Evolutionary conservation across 768 basidiomycete species (phyloP).

Genomic region (Crassisporium funariophilum): DNA sequence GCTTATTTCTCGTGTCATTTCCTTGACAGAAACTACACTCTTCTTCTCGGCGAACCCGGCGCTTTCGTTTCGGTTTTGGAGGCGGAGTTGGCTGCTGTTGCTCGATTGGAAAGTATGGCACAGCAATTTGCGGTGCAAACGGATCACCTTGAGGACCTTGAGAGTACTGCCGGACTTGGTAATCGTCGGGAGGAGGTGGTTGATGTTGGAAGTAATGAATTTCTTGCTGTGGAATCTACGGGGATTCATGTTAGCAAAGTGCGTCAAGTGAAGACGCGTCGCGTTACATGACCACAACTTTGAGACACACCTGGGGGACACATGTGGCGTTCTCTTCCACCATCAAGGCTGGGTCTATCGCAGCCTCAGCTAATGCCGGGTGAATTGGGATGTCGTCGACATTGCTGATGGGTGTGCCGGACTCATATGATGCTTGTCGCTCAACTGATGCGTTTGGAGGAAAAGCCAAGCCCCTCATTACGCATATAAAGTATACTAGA

Average conservation of each 20-base stretch:
- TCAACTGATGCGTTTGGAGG: constrained; percentile 47
- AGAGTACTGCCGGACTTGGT: constrained; percentile 56
- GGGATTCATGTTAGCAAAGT: constrained; percentile 27
- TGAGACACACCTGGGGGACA: constrained; percentile 40
- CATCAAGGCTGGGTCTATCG: constrained; percentile 57
- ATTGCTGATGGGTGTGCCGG: constrained; percentile 59
- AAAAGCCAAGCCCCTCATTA: constrained; percentile 67
- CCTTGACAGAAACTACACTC: constrained; percentile 83
- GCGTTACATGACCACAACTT: constrained; percentile 41
- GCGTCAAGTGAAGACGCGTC: constrained; percentile 60
- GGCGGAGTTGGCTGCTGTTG: constrained; percentile 42
- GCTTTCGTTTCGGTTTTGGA: constrained; percentile 51
- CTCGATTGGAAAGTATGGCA: constrained; percentile 52
- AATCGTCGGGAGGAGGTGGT: constrained; percentile 28
- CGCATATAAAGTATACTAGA: constrained; percentile 25
- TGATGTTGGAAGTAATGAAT: constrained; percentile 24
- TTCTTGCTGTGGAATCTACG: constrained; percentile 30
- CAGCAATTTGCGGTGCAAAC: constrained; percentile 67
- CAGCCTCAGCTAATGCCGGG: constrained; percentile 61
- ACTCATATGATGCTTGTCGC: constrained; percentile 61
- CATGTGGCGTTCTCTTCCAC: constrained; percentile 23
- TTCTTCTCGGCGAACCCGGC: constrained; percentile 52
- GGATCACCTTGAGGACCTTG: constrained; percentile 84
- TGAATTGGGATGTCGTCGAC: constrained; percentile 78
- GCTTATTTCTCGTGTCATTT: constrained; percentile 58